These are phyloP conservation scores for Cladorrhinum sp. DNA, from an alignment of 2,329 filamentous ascomycete genomes.

Conservation along the genomic window DNA sequence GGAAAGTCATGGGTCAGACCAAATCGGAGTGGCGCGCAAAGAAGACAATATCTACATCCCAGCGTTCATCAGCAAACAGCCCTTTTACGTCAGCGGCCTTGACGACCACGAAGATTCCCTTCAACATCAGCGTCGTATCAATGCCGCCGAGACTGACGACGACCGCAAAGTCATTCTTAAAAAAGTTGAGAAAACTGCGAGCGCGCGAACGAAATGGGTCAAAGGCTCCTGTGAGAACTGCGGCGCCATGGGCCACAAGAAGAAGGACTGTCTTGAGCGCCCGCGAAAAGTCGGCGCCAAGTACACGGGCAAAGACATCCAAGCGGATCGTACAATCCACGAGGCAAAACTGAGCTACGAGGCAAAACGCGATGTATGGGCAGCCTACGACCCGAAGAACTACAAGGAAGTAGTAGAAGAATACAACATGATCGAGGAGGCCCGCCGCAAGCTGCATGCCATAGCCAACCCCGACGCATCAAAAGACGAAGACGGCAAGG, in stretches of 20 bases:
- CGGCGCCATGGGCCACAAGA: constrained; percentile 94
- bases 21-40: constrained; percentile 54
- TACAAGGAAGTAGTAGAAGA: constrained; percentile 86
- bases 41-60: constrained; percentile 99
- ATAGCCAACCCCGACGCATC: constrained; percentile 43
- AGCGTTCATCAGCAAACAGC: constrained; percentile 94
- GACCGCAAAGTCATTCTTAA: constrained; percentile 73
- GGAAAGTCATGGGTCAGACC: background rate
- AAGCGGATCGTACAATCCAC: constrained; percentile 84
- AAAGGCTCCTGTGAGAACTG: constrained; percentile 99
- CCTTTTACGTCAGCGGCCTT: constrained; percentile 79
- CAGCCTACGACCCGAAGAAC: constrained; percentile 89
- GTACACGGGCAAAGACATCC: constrained; percentile 89
- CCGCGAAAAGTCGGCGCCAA: constrained; percentile 86
- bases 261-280: constrained; percentile 86
- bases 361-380: constrained; percentile 96
- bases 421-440: constrained; percentile 78
- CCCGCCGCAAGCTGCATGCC: constrained; percentile 51
- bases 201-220: constrained; percentile 91
- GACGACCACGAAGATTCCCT: constrained; percentile 81
- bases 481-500: constrained; percentile 49
- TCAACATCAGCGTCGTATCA: constrained; percentile 87
- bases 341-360: constrained; percentile 91
- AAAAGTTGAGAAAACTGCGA: constrained; percentile 77
- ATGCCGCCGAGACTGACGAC: constrained; percentile 40